phyloP scores from a whole-genome alignment of 169 alveolate genomes.

The Plasmodium fragile region DNA sequence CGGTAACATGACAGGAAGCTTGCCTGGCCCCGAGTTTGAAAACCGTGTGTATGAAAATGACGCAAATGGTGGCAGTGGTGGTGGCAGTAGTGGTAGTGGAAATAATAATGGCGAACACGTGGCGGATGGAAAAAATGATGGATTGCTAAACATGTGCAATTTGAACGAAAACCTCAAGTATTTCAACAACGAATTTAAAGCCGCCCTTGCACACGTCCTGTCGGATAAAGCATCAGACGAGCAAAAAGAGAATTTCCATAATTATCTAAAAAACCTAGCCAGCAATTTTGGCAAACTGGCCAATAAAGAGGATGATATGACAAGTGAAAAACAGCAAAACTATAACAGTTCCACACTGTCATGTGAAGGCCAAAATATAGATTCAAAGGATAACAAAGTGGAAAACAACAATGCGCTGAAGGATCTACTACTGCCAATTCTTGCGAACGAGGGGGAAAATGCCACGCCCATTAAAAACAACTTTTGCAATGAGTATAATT shows the following conservation, averaged over 20 bases:
- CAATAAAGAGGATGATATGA: slow-evolving; percentile 7
- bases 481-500: slow-evolving; percentile 33
- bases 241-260: slow-evolving; percentile 7
- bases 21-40: slow-evolving; percentile 3
- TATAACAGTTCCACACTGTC: not conserved
- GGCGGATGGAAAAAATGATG: not conserved
- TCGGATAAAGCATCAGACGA: slow-evolving; percentile 9
- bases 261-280: slow-evolving; percentile 19
- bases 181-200: slow-evolving; percentile 26
- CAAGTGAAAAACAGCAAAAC: slow-evolving; percentile 1
- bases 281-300: slow-evolving; percentile 3
- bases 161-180: slow-evolving; percentile 11
- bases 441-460: slow-evolving; percentile 5
- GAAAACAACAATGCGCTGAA: slow-evolving; percentile 15
- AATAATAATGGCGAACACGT: not conserved
- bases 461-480: not conserved
- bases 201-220: not conserved
- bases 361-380: not conserved
- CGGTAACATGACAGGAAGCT: not conserved
- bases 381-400: slow-evolving; percentile 20
- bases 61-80: not conserved
- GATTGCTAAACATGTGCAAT: slow-evolving; percentile 12
- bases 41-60: slow-evolving; percentile 4
- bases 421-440: slow-evolving; percentile 13
- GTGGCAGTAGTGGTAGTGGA: not conserved